Evolutionary conservation across 140 eudicot species (phyloP), one percentile per base, ranked within the genome.

Genomic region (Flaveria floridana): DNA sequence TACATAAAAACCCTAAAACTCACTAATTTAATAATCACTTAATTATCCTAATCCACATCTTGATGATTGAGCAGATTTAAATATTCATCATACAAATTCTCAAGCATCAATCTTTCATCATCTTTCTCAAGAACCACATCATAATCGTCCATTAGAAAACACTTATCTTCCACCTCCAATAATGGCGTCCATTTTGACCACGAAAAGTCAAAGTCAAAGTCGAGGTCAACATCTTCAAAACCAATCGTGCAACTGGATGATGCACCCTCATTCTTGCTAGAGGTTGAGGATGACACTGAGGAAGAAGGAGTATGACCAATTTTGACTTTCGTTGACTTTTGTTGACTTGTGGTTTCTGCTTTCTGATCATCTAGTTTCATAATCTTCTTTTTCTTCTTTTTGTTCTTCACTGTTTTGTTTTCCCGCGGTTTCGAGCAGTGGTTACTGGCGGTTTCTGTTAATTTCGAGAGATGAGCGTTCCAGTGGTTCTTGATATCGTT

Each of bases 401-500:
- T 61, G 18, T 61, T 61, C 9, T 59, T 23, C 2, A 25, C 18
- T 12, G 25, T 15, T 52, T n/a, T 23, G 18, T 12, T 61, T 25
- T 23, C 20, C 1, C 19, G 1, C 3, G 66, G 41, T 61, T 61
- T 61, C 1, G 10, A 2, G 37, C 37, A 3, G 41, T 61, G 67
- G 67, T 12, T 13, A 42, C 19, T 6, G 9, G 3, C 6, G 67
- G 7, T 30, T 30, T 15, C 68, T 0, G 19, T 3, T 20, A 1
- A 10, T 30, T 28, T 63, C 47, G 13, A 47, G 23, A 63, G 68
- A 12, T 63, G 68, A 63, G 68, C 44, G 23, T 63, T 63, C 68
- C 68, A 63, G 20, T 63, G 20, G 68, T 63, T 63, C 47, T 63
- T 63, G 20, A 63, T 63, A 14, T 63, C 68, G 16, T 63, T 63